Percentiles rank a stretch among this genome's conserved stretches.
Conservation (phyloP, 345 rosid genomes). For the Melastoma malabathricum region DNA sequence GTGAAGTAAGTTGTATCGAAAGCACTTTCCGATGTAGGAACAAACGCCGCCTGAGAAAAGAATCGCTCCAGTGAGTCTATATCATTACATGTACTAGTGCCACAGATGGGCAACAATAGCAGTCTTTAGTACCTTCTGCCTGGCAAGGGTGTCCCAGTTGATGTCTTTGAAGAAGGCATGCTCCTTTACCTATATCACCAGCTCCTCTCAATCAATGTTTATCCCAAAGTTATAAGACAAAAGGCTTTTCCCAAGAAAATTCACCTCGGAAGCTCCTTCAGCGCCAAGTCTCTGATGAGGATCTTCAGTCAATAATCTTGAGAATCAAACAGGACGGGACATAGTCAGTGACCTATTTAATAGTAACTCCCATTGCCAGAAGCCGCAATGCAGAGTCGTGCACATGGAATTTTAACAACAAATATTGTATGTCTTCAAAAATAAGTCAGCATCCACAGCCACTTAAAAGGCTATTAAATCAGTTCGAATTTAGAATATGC, state of each 20-base stretch:
- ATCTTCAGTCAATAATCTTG: constrained; percentile 90
- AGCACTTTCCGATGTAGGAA: constrained; percentile 89
- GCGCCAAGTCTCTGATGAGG: constrained; percentile 97
- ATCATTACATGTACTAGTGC: neutral
- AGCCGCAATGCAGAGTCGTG: no score
- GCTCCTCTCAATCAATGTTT: constrained; percentile 5
- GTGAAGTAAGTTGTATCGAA: constrained; percentile 96
- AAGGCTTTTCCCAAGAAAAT: neutral
- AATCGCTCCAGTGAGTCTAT: neutral
- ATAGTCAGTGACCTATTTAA: neutral
- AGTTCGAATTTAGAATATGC: no score
- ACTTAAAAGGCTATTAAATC: no score
- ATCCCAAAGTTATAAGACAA: constrained; percentile 5
- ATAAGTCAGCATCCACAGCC: no score
- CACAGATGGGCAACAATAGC: constrained; percentile 2
- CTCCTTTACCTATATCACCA: constrained; percentile 61
- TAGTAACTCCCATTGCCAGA: no score
- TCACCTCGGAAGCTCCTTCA: constrained; percentile 88
- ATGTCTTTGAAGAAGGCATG: constrained; percentile 85
- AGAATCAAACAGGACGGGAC: constrained; percentile 1
- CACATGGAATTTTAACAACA: no score
- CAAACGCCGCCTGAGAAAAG: constrained; percentile 73
- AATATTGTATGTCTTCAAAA: no score
- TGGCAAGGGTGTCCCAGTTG: constrained; percentile 94
- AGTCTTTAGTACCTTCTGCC: constrained; percentile 59